Base-by-base conservation (phyloP, 192 early-diverging fungal species). In the Linnemannia hyalina region DNA sequence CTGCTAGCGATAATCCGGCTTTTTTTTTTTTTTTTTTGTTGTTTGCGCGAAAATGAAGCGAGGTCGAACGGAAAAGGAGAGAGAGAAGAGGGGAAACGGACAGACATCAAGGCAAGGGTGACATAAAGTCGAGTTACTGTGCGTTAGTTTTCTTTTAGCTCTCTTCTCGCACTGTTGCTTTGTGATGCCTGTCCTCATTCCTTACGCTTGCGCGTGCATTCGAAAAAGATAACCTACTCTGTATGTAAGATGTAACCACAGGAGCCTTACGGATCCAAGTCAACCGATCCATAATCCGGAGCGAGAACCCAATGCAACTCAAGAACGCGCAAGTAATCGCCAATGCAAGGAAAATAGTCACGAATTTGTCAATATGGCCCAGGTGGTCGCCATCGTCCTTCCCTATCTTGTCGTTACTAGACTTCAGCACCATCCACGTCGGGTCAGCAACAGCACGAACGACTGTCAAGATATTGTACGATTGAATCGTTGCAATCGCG, bases 221-320 rank as follows among this genome's bases (percentile, higher is more conserved):
- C 13, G n/a, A 15, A 46, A 0, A 41, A 70, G 38, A 6, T 40
- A 40, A 38, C 68, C 35, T 86, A 81, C 84, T 70, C 74, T 86
- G 79, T 36, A 86, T 38, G 11, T 55, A 80, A 2, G 84, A 55
- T 2, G 74, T 35, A 32, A 81, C 47, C 6, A 86, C 79, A 22
- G 75, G 75, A 18, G 16, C 49, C 6, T 72, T 32, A 46, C 72
- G 35, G 5, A 74, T 54, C 84, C 84, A 74, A 1, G 72, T 23
- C 76, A 78, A 42, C 42, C 49, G 76, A 68, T 86, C 84, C 84
- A 86, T 81, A 71, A 81, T 86, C 26, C 84, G 47, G 8, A 86
- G 35, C 0, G 84, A 65, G 15, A 81, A 75, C 6, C 84, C 84
- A 11, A 78, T 22, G 63, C 84, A 86, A 7, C 78, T 86, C 74